phyloP scores from a whole-genome alignment of 306 rosid genomes.

The Mucuna pruriens region DNA sequence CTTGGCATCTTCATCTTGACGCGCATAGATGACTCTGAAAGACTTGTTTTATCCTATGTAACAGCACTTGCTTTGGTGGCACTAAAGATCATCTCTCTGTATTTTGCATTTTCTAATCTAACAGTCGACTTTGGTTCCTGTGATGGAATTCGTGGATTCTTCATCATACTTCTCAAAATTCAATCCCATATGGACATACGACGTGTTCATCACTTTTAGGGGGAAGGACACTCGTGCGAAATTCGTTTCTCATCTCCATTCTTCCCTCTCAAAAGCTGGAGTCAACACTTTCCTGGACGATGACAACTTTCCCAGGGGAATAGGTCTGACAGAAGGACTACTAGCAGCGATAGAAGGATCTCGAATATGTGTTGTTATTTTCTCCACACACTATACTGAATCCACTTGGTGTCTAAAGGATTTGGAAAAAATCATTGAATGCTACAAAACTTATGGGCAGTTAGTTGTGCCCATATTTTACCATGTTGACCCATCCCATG shows the following conservation, averaged over 20 bases:
- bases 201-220: conserved; percentile 26
- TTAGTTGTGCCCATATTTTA: background rate
- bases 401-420: background rate
- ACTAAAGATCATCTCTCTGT: background rate
- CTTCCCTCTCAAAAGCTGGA: background rate
- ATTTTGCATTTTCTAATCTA: background rate
- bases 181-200: background rate
- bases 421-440: background rate
- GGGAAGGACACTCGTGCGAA: background rate
- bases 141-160: background rate
- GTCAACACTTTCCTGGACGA: conserved; percentile 9
- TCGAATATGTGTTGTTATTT: background rate
- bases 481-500: background rate
- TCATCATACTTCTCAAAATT: background rate
- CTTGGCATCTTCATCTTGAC: no score
- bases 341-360: background rate
- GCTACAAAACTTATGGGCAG: background rate
- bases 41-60: no score
- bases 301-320: background rate
- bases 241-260: background rate
- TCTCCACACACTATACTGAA: background rate
- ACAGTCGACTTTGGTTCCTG: background rate
- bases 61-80: no score
- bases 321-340: background rate
- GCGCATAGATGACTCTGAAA: no score